Evolutionary conservation across 768 basidiomycete genomes (phyloP).

Genomic region (Mycena pura): DNA sequence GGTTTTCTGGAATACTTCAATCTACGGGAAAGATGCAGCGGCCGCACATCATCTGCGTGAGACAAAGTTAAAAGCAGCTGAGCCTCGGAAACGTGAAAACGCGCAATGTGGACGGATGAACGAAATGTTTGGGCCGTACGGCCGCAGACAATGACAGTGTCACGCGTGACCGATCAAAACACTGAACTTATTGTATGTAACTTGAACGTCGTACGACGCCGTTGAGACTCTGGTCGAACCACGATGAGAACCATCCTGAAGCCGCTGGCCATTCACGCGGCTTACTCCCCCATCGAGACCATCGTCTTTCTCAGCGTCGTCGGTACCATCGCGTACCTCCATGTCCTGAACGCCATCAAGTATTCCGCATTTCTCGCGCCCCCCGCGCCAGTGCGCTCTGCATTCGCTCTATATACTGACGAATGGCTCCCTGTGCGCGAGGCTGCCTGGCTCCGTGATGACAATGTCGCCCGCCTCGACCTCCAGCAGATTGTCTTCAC

Average conservation of each 20-base stretch:
- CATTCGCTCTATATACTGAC: slow-evolving; percentile 60
- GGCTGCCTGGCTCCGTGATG: slow-evolving; percentile 52
- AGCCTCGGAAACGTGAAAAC: too few species aligned
- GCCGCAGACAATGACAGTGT: too few species aligned
- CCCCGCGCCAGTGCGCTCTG: slow-evolving; percentile 55
- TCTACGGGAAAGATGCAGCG: too few species aligned
- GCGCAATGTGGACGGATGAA: too few species aligned
- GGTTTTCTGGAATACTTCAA: too few species aligned
- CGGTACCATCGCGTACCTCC: slow-evolving; percentile 94
- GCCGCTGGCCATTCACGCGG: slow-evolving; percentile 75
- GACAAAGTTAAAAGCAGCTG: too few species aligned
- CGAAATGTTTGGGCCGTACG: too few species aligned
- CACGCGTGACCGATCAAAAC: too few species aligned
- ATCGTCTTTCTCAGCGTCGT: slow-evolving; percentile 90
- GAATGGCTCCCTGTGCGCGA: slow-evolving; percentile 73
- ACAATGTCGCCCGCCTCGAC: slow-evolving; percentile 53
- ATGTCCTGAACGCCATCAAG: slow-evolving; percentile 89
- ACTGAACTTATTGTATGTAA: too few species aligned
- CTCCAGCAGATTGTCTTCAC: slow-evolving; percentile 78
- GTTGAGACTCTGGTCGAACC: too few species aligned
- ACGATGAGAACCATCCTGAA: slow-evolving; percentile 65
- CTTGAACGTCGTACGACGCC: too few species aligned
- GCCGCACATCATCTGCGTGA: too few species aligned
- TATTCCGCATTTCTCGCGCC: slow-evolving; percentile 82
- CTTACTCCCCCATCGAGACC: slow-evolving; percentile 83